phyloP scores from a whole-genome alignment of 768 basidiomycete species.

The Tricholoma saponaceum region DNA sequence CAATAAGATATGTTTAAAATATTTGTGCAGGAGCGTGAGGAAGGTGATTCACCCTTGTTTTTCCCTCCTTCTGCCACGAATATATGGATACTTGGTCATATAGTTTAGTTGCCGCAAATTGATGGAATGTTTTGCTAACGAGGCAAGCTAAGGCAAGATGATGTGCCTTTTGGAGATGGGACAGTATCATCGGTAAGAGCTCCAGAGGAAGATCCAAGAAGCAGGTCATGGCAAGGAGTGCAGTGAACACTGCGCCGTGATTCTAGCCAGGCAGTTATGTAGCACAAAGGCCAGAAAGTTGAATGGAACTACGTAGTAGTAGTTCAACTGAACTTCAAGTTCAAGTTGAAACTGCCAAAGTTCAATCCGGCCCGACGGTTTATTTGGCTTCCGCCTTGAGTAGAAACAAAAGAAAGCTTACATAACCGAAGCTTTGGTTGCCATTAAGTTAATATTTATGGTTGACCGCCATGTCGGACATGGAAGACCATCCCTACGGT shows the following conservation, averaged over 20 bases:
- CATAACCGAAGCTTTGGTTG: too few species aligned
- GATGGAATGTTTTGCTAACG: conserved; percentile 53
- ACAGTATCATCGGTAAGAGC: conserved; percentile 53
- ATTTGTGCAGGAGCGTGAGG: not conserved
- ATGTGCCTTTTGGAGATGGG: conserved; percentile 44
- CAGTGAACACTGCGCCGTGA: too few species aligned
- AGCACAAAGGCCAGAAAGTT: too few species aligned
- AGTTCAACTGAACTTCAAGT: too few species aligned
- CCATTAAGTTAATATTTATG: not conserved
- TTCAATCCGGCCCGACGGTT: too few species aligned
- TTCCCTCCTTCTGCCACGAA: conserved; percentile 68
- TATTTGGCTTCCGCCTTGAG: too few species aligned
- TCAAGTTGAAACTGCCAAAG: too few species aligned
- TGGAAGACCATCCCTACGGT: conserved; percentile 29
- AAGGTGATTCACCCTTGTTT: conserved; percentile 42
- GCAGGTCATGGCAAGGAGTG: not conserved
- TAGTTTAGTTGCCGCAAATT: conserved; percentile 44
- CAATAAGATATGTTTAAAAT: not conserved
- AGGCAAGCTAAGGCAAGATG: conserved; percentile 51
- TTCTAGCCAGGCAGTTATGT: too few species aligned
- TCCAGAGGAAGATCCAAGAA: conserved; percentile 66
- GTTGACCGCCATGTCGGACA: conserved; percentile 41
- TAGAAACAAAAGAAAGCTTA: not conserved
- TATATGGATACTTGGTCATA: conserved; percentile 61
- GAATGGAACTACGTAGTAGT: too few species aligned